Base-by-base conservation (phyloP, 2,329 filamentous ascomycete species). In the Macrophomina phaseolina region DNA sequence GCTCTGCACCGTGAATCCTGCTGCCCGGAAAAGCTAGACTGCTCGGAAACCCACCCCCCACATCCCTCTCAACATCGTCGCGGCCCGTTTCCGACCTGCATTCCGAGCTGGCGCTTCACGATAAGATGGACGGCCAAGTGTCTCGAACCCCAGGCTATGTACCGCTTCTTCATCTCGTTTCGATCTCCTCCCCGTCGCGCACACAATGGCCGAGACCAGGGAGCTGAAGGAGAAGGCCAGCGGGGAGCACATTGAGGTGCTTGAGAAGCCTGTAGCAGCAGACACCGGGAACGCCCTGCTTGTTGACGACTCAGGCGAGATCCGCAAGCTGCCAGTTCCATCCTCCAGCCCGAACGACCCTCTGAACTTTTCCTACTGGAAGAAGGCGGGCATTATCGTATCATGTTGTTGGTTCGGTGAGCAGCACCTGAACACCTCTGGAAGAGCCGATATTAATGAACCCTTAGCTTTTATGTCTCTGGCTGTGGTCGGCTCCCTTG, bases 391-490 rank as follows among this genome's bases (percentile, higher is more conserved):
- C 46, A 65, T 73, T 11, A 63, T 72, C 1, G 49, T 69, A 14
- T 67, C 70, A 49, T 75, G 73, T 64, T 76, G 75, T 64, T 76
- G 74, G 73, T 77, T 75, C 63, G 73, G 65, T 72, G 36, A 68
- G 70, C 32, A 62, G 65, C 51, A 16, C 11, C 16, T 38, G 16
- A 23, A 1, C 52, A 11, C 16, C 16, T 18, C 9, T 9, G 42
- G 11, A 28, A 5, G 6, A 6, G 14, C 14, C 18, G 5, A 38
- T 38, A 2, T 18, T 58, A 4, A 42, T 3, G 23, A 36, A 4
- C 7, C 5, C 36, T 7, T 5, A 45, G 36, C 36, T 8, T 58
- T 58, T 11, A 58, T 58, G 53, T 58, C 53, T 3, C 18, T 42
- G n/a, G 53, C 53, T 11, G 53, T 42, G 3, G 12, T 45, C 18